Base-by-base conservation (phyloP, 1,139 yeast genomes). In the Suzukiozyma palmioleophila region DNA sequence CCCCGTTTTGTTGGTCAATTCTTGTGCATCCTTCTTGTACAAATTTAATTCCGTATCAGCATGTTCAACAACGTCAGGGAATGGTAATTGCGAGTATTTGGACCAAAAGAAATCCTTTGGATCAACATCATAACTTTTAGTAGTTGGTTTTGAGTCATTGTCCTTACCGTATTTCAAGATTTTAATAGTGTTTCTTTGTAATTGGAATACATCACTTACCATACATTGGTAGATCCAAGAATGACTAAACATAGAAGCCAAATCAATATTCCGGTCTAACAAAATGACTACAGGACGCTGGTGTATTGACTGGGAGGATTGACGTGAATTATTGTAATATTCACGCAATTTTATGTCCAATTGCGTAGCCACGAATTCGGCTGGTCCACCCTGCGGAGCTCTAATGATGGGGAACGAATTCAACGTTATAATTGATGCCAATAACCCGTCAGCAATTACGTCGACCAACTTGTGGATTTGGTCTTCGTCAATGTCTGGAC, bases 161-260 rank as follows among this genome's bases (percentile, higher is more conserved):
- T 62, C 62, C 37, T 68, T 73, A 26, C 68, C 70, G 33, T 53
- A 56, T 39, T 73, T 70, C 18, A 60, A 57, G 25, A 70, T 50
- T 37, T 59, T 62, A 34, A 88, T 74, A 10, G 85, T 78, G 60
- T 90, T 90, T 56, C 95, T 76, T 49, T 81, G 77, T 51, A 92
- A 72, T 41, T 78, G 77, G 59, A 94, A 87, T 9, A 89, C 95
- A 59, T 92, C 99, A 53, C 90, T 85, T 12, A 92, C 95, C 78
- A 92, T 82, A 53, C 97, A 89, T 65, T 92, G 96, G 59, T 92
- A 92, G 39, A 95, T 89, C 97, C 98, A 90, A 6, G 97, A 88
- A 61, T 92, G 99, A 1, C 94, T 79, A 59, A 94, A 82, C 97
- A 92, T 90, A 22, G 96, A 84, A 2, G 92, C 83, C 46, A 94